Base-by-base conservation (phyloP, 352 stramenopile species). In the Pythium phragmiticola region DNA sequence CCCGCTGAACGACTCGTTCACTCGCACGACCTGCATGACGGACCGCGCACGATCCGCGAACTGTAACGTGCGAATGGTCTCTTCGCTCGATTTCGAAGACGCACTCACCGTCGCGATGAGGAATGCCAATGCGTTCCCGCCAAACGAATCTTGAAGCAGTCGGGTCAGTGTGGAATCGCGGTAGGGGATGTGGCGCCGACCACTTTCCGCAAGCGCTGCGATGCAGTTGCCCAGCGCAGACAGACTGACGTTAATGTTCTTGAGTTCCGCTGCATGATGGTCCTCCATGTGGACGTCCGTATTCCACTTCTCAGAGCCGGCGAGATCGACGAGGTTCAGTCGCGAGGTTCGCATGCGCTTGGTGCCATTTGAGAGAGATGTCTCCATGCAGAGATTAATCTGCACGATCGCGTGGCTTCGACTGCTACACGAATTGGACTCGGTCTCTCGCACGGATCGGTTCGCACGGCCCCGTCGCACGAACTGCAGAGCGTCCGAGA, bases 401-500 rank as follows among this genome's bases (percentile, higher is more conserved):
- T 96, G 95, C 0, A 98, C 76, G 41, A 98, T 97, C 14, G 90
- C 87, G 60, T 98, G 94, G 52, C 84, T 97, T 41, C 94, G 77
- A 57, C 84, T 97, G 57, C 87, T 97, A 11, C 82, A 71, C 7
- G 88, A 68, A 52, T 98, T 98, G 7, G 87, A 60, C 53, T 96
- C 83, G 0, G 92, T 98, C 60, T 90, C 85, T 3, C 85, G 75
- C 33, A 94, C 82, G 13, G 77, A 84, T 9, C 85, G 82, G 60
- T 90, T 91, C 0, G 61, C 63, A 23, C 79, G 73, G 0, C 80
- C 85, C 60, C 65, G 68, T 9, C 65, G 68, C 7, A 94, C 65
- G 6, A 92, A 61, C 45, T 82, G 64, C 28, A 91, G 69, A 16
- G 83, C 85, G 11, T 83, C 78, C 4, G 68, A 34, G 14, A 90